Conservation (phyloP, 768 basidiomycete genomes). For the Termitomyces sp. region DNA sequence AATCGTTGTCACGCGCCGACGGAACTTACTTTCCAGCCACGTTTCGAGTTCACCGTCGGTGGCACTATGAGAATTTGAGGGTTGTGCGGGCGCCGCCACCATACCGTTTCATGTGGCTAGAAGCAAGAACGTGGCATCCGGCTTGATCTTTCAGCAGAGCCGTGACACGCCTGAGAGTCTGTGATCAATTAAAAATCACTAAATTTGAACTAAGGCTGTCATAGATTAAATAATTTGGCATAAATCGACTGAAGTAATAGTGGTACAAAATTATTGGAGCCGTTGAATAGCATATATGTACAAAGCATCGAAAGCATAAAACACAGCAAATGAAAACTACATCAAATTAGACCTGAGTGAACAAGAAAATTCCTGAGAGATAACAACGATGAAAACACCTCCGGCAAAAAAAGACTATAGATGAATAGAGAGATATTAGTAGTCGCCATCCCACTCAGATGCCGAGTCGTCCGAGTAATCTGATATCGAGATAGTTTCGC, state of each 20-base stretch:
- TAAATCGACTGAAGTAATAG: too few relatives aligned
- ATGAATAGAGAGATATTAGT: neutral
- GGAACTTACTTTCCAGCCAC: neutral
- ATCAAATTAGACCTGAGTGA: neutral
- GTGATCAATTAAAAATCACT: neutral
- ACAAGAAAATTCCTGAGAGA: neutral
- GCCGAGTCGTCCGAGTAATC: neutral
- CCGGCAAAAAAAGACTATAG: neutral
- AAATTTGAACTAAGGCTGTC: too few relatives aligned
- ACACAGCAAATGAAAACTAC: neutral
- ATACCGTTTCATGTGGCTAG: neutral
- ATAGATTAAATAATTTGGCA: too few relatives aligned
- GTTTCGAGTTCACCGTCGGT: neutral
- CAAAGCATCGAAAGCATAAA: neutral
- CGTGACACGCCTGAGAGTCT: neutral
- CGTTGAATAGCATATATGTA: neutral
- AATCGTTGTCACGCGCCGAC: neutral
- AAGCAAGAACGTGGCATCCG: neutral
- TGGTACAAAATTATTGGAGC: too few relatives aligned
- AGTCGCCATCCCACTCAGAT: neutral
- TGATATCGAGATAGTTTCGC: neutral
- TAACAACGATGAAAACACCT: neutral
- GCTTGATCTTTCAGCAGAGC: neutral
- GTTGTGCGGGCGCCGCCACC: neutral
- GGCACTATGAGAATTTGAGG: neutral